These are phyloP conservation scores for Musa troglodytarum DNA, from an alignment of 176 grass and related monocot genomes.

Conservation along the genomic window DNA sequence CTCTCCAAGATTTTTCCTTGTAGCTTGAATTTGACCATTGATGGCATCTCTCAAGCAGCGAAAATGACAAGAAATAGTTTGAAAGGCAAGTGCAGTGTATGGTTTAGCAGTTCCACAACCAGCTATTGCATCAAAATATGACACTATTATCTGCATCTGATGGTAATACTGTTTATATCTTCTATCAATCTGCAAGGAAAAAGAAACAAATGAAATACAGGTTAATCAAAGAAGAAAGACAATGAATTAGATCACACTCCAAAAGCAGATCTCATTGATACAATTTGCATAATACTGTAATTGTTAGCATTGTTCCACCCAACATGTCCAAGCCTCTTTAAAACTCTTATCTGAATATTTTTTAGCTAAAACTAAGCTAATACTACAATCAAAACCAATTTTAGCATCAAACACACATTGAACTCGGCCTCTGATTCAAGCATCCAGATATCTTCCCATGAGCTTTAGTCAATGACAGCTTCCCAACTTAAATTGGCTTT, in stretches of 20 bases:
- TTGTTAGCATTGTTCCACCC: background rate
- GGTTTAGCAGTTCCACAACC: conserved; percentile 78
- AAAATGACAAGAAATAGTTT: conserved; percentile 92
- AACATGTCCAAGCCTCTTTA: background rate
- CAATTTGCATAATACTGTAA: background rate
- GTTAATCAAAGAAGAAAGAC: conserved; percentile 9
- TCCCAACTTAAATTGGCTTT: no score
- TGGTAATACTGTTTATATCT: conserved; percentile 97
- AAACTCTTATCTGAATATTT: no score
- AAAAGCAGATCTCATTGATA: background rate
- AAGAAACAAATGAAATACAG: conserved; percentile 21
- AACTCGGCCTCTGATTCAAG: no score
- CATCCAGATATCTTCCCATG: no score
- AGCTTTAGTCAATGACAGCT: no score
- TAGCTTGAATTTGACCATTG: conserved; percentile 58
- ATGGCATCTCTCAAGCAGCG: conserved; percentile 97
- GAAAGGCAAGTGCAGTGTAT: conserved; percentile 88
- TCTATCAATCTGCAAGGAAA: conserved; percentile 56
- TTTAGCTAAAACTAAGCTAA: no score
- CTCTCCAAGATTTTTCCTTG: conserved; percentile 79
- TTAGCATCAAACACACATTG: no score
- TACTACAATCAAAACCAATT: no score
- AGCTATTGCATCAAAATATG: conserved; percentile 74
- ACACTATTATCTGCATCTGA: conserved; percentile 93
- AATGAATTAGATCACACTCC: background rate